Base-by-base conservation (phyloP, 1,284 basidiomycete species). In the Sporisorium iseilematis-ciliati region DNA sequence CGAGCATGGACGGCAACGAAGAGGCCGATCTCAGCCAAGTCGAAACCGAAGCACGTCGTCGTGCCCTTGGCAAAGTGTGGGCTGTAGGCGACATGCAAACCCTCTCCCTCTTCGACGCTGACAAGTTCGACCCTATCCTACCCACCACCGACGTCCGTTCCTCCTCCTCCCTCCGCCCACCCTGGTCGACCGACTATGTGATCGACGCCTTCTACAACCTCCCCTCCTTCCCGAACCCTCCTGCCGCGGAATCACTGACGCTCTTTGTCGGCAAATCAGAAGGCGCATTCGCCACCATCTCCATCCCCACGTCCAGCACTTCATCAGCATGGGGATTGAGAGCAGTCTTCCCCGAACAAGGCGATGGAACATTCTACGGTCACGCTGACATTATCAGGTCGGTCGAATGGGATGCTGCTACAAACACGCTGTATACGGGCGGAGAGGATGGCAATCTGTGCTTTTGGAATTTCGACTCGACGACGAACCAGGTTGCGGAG, bases 51-150 rank as follows among this genome's bases (percentile, higher is more conserved):
- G 58, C 67, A 6, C 65, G 69, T 21, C 58, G 79, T 35, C 57
- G 50, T 14, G 57, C 57, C 0, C 65, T 85, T 0, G 82, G 81
- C n/a, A 69, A 70, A 33, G 77, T 80, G 1, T 85, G 77, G 68
- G 77, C 77, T 2, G 64, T 84, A 1, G 81, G 81, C 41, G 81
- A 85, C 52, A 85, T 85, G 83, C 83, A 85, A 66, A 85, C 82
- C 0, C 41, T 84, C 31, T 61, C 77, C 14, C 49, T 83, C 12
- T 84, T 79, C 55, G 80, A 84, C 52, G 82, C 80, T 6, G 81
- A 80, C 54, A 77, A 75, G 73, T 81, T 82, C 51, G 80, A 82
- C n/a, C 59, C 72, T 29, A 53, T 79, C 21, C 49, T 77, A 1
- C 29, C 58, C 11, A 69, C 71, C 20, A 62, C 77, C 21, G 75